phyloP scores from a whole-genome alignment of 306 rosid genomes.

The Pueraria montana region DNA sequence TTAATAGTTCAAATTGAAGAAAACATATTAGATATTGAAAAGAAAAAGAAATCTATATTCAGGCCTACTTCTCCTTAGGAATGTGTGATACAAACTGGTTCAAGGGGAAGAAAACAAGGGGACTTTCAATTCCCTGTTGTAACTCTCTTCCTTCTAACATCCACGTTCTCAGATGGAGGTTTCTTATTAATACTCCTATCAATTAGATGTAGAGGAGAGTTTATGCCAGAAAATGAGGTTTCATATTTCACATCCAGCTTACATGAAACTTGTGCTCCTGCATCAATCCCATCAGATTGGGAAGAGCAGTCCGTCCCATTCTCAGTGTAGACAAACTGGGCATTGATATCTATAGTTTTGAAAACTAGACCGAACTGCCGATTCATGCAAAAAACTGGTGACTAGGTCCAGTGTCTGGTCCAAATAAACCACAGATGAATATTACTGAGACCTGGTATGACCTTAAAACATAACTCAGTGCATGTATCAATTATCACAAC shows the following conservation, averaged over 20 bases:
- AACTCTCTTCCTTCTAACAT: neutral
- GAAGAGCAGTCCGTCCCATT: neutral
- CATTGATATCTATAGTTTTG: neutral
- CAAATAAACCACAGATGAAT: neutral
- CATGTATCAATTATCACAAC: constrained; percentile 26
- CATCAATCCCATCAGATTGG: neutral
- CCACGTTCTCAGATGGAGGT: neutral
- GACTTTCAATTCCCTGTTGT: neutral
- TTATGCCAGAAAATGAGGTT: neutral
- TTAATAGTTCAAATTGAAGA: neutral
- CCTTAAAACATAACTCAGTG: neutral
- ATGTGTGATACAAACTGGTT: neutral
- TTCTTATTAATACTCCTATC: neutral
- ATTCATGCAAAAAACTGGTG: no score
- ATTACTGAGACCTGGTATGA: neutral
- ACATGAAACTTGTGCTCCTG: neutral
- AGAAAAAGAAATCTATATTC: neutral
- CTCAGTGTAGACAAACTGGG: neutral
- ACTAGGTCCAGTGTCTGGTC: no score
- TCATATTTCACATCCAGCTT: neutral
- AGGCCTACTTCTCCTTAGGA: neutral
- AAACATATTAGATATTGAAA: neutral
- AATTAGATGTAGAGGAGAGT: neutral
- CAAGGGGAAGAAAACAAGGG: neutral
- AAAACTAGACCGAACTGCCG: neutral